Evolutionary conservation across 2,329 filamentous ascomycete species (phyloP).

Genomic region (Paracorniculantispora psalliotae): DNA sequence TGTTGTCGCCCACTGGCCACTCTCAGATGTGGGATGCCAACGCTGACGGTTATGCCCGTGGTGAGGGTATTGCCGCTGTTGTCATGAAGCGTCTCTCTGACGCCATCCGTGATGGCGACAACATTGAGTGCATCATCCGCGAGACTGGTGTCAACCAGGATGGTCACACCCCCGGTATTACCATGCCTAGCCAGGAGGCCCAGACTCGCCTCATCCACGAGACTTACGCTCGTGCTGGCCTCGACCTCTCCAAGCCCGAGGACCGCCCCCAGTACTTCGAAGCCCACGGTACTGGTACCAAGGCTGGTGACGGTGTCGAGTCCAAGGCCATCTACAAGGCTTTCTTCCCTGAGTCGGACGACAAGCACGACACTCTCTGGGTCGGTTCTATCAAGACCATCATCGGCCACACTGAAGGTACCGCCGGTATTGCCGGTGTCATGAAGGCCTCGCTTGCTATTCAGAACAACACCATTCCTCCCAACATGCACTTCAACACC

Average conservation of each 20-base stretch:
- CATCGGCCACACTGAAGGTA: conserved; percentile 44
- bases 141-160: conserved; percentile 48
- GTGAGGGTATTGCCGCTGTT: conserved; percentile 44
- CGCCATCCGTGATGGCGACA: conserved; percentile 47
- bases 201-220: conserved; percentile 34
- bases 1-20: conserved; percentile 33
- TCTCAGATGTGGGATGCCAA: conserved; percentile 36
- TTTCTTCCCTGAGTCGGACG: conserved; percentile 27
- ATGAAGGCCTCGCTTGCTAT: conserved; percentile 45
- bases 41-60: conserved; percentile 48
- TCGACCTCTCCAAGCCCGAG: conserved; percentile 26
- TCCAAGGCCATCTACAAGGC: conserved; percentile 40
- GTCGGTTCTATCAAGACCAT: conserved; percentile 43
- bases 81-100: conserved; percentile 41
- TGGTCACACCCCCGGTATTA: conserved; percentile 50
- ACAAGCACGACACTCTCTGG: conserved; percentile 20
- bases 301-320: conserved; percentile 46
- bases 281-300: conserved; percentile 29
- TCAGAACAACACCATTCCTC: conserved; percentile 40
- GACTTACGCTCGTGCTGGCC: conserved; percentile 33
- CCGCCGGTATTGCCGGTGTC: conserved; percentile 41
- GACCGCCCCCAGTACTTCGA: conserved; percentile 39
- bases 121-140: conserved; percentile 44
- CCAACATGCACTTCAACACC: conserved; percentile 42
- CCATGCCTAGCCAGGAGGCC: conserved; percentile 44